These are phyloP conservation scores for Ceratocystis eucalypticola DNA, from an alignment of 2,329 filamentous ascomycete species.

Conservation along the genomic window DNA sequence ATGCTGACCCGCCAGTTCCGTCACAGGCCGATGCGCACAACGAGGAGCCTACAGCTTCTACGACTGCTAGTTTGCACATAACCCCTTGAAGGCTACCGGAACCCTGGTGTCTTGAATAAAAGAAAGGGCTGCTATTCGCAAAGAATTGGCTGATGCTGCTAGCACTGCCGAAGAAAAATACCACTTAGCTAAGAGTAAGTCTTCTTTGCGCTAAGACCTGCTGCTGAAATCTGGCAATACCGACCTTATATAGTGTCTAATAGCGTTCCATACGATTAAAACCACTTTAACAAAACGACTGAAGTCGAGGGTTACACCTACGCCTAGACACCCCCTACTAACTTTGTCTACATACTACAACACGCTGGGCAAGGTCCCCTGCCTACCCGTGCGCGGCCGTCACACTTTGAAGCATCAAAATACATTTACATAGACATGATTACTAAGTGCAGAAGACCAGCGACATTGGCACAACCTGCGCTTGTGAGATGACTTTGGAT, in stretches of 20 bases:
- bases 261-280: constrained; percentile 29
- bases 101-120: constrained; percentile 13
- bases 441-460: constrained; percentile 20
- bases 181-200: constrained; percentile 24
- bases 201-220: constrained; percentile 13
- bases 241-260: constrained; percentile 23
- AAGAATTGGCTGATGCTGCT: constrained; percentile 33
- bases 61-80: constrained; percentile 31
- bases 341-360: constrained; percentile 43
- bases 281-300: constrained; percentile 45
- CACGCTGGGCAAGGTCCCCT: constrained; percentile 22
- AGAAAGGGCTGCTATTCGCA: constrained; percentile 37
- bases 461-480: constrained; percentile 31
- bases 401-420: constrained; percentile 25
- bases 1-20: not conserved
- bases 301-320: constrained; percentile 39
- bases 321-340: constrained; percentile 35
- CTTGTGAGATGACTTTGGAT: constrained; percentile 31
- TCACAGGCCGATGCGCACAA: constrained; percentile 22
- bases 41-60: constrained; percentile 29
- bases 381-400: constrained; percentile 20
- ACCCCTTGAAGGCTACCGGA: constrained; percentile 29
- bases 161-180: constrained; percentile 32
- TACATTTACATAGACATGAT: constrained; percentile 29
- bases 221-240: not conserved